phyloP scores from a whole-genome alignment of 2,329 filamentous ascomycete genomes.

The Aspergillus candidus region DNA sequence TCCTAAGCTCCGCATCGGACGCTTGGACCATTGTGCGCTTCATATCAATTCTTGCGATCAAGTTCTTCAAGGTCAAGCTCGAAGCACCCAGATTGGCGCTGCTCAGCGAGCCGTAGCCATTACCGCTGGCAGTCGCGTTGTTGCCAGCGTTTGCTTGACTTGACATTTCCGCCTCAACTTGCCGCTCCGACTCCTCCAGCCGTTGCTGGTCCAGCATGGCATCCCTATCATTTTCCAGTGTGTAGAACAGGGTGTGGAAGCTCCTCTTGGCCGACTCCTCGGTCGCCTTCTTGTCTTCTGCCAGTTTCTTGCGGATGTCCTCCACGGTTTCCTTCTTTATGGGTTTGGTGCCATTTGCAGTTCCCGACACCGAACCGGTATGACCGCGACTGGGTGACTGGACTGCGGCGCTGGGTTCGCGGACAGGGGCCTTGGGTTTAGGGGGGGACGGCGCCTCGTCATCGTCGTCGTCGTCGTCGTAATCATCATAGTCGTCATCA shows the following conservation, averaged over 20 bases:
- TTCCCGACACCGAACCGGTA: slow-evolving; percentile 57
- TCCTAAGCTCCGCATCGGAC: slow-evolving; percentile 85
- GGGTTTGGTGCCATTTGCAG: slow-evolving; percentile 54
- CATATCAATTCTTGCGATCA: slow-evolving; percentile 91
- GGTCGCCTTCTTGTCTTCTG: slow-evolving; percentile 83
- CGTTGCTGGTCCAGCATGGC: slow-evolving; percentile 98
- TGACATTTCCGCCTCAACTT: slow-evolving; percentile 92
- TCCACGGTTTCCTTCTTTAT: slow-evolving; percentile 63
- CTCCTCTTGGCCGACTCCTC: slow-evolving; percentile 84
- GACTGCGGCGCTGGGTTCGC: slow-evolving; percentile 50
- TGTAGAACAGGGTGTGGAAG: slow-evolving; percentile 92
- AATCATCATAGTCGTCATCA: slow-evolving; percentile 68
- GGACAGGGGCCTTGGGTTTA: slow-evolving; percentile 47
- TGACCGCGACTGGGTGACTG: slow-evolving; percentile 66
- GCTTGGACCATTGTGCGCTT: slow-evolving; percentile 86
- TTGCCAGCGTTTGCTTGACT: slow-evolving; percentile 52
- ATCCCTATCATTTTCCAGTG: slow-evolving; percentile 86
- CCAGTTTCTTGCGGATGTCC: slow-evolving; percentile 85
- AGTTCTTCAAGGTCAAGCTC: slow-evolving; percentile 90
- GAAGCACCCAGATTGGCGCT: slow-evolving; percentile 93
- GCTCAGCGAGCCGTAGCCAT: slow-evolving; percentile 81
- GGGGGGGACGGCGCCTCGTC: slow-evolving; percentile 43
- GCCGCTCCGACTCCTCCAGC: slow-evolving; percentile 91
- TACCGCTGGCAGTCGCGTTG: slow-evolving; percentile 47
- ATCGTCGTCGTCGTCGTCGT: slow-evolving; percentile 56